Evolutionary conservation across 805 yeast species (phyloP).

Genomic region (Candida rishiriensis): DNA sequence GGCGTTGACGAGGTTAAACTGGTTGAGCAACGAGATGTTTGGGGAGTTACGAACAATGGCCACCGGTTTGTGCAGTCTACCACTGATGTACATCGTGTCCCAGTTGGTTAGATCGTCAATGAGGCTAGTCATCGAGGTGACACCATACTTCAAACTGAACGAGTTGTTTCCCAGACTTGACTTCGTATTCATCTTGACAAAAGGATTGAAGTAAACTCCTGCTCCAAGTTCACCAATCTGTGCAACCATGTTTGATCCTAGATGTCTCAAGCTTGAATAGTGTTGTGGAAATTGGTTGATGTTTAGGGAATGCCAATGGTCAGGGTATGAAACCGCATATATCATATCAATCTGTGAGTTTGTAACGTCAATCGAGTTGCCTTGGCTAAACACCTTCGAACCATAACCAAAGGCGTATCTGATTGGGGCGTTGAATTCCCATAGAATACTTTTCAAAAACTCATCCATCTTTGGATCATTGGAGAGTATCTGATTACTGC

Average conservation of each 20-base stretch:
- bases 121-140: constrained; percentile 59
- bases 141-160: constrained; percentile 73
- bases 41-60: constrained; percentile 64
- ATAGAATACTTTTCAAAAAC: constrained; percentile 44
- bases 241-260: constrained; percentile 58
- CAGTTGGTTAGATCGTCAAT: constrained; percentile 74
- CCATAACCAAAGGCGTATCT: constrained; percentile 90
- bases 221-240: constrained; percentile 70
- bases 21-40: constrained; percentile 61
- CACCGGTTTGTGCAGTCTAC: constrained; percentile 92
- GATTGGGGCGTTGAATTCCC: constrained; percentile 66
- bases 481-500: constrained; percentile 51
- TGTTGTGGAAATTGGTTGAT: constrained; percentile 64
- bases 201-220: constrained; percentile 93
- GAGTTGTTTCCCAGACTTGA: constrained; percentile 28
- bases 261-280: constrained; percentile 61
- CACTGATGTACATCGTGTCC: constrained; percentile 84
- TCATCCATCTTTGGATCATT: constrained; percentile 38
- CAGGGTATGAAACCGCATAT: constrained; percentile 71
- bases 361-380: constrained; percentile 30
- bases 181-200: constrained; percentile 48
- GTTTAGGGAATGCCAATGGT: constrained; percentile 74
- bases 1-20: constrained; percentile 74
- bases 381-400: constrained; percentile 86
- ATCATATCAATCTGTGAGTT: constrained; percentile 80